Evolutionary conservation across 2,329 filamentous ascomycete species (phyloP).

Genomic region (Phaeoacremonium minimum): DNA sequence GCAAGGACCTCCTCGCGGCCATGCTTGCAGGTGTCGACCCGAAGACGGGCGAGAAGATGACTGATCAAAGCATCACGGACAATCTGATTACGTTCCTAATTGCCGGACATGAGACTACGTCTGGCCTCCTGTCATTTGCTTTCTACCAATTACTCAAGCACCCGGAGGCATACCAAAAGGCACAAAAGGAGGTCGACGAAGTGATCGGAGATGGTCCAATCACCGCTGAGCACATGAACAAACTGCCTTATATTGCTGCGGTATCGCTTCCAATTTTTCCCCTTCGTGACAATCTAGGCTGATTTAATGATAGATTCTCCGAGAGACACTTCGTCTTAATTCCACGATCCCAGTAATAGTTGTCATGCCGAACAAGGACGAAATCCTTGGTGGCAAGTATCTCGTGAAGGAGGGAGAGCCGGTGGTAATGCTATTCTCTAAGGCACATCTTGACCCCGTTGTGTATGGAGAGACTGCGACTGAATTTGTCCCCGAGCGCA

Average conservation of each 20-base stretch:
- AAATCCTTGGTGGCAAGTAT: slow-evolving; percentile 58
- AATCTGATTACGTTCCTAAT: slow-evolving; percentile 73
- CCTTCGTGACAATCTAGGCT: slow-evolving; percentile 1
- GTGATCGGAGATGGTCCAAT: slow-evolving; percentile 58
- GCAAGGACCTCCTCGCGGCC: slow-evolving; percentile 64
- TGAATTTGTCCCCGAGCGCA: slow-evolving; percentile 66
- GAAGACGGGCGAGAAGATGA: slow-evolving; percentile 61
- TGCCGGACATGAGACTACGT: slow-evolving; percentile 69
- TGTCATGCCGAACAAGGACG: slow-evolving; percentile 46
- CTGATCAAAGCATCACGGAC: slow-evolving; percentile 58
- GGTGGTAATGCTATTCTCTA: slow-evolving; percentile 43
- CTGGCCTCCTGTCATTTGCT: slow-evolving; percentile 60
- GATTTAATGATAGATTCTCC: slow-evolving; percentile 37
- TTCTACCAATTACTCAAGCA: slow-evolving; percentile 63
- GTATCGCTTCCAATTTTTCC: slow-evolving; percentile 21
- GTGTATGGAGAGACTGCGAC: slow-evolving; percentile 63
- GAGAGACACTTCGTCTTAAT: slow-evolving; percentile 61
- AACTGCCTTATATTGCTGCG: slow-evolving; percentile 63
- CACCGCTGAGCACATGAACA: slow-evolving; percentile 55
- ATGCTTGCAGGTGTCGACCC: slow-evolving; percentile 67
- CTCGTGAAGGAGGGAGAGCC: slow-evolving; percentile 46
- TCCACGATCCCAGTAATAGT: slow-evolving; percentile 57
- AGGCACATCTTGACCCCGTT: slow-evolving; percentile 56
- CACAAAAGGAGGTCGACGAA: slow-evolving; percentile 63
- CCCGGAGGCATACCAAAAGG: slow-evolving; percentile 53